phyloP scores from a whole-genome alignment of 176 grass and related monocot species.

The Juncus inflexus region DNA sequence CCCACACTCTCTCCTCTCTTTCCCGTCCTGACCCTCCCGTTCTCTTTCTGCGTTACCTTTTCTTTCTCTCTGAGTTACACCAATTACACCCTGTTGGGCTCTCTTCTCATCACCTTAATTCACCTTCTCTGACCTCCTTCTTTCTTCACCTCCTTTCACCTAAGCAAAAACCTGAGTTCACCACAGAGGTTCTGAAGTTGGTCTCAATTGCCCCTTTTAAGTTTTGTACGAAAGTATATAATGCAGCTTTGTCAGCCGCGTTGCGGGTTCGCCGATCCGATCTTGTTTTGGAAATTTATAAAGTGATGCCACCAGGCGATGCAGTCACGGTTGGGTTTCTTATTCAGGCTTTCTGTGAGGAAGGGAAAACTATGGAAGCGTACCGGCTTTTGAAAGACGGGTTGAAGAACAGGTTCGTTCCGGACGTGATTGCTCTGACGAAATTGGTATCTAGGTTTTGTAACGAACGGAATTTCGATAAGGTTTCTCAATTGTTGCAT shows the following conservation, averaged over 20 bases:
- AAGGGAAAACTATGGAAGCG: constrained; percentile 48
- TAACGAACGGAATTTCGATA: constrained; percentile 44
- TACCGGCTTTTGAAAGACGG: constrained; percentile 53
- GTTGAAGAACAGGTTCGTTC: constrained; percentile 36
- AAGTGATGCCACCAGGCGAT: constrained; percentile 32
- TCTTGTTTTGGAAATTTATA: constrained; percentile 51
- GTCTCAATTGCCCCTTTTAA: constrained; percentile 33
- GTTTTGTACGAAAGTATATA: constrained; percentile 36
- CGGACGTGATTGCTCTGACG: constrained; percentile 22
- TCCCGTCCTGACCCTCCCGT: neutral
- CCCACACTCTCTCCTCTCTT: constrained; percentile 15
- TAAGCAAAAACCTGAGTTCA: constrained; percentile 28
- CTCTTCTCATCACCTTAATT: constrained; percentile 30
- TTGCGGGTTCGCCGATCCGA: constrained; percentile 38
- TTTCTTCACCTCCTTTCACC: constrained; percentile 51
- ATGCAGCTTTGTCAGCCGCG: constrained; percentile 24
- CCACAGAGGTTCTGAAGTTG: constrained; percentile 20
- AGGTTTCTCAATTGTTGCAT: constrained; percentile 75
- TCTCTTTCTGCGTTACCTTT: constrained; percentile 19
- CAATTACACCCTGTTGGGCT: constrained; percentile 31
- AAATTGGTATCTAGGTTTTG: constrained; percentile 48
- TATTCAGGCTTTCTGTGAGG: constrained; percentile 42
- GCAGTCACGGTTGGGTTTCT: constrained; percentile 39
- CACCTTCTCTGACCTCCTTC: constrained; percentile 32
- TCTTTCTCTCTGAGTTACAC: constrained; percentile 50